Conservation (phyloP, 2,329 filamentous ascomycete species). For the Chaetomium sp. region DNA sequence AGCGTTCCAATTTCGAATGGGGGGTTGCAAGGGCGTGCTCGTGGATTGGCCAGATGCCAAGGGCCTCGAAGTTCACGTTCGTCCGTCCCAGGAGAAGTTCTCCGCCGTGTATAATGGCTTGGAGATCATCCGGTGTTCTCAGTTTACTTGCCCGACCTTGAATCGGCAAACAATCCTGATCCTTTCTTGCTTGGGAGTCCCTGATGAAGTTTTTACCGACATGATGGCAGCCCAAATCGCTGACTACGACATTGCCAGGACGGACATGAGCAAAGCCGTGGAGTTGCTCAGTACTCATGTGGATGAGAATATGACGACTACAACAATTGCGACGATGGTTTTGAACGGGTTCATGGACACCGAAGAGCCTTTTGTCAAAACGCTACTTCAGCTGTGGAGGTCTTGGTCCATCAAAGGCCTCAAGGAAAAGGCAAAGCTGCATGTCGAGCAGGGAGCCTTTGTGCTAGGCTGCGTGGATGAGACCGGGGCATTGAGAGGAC, state of each 20-base stretch:
- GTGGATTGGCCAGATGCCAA: constrained; percentile 64
- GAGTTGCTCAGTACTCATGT: constrained; percentile 66
- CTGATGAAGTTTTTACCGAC: constrained; percentile 55
- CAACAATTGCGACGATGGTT: constrained; percentile 70
- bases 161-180: constrained; percentile 88
- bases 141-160: constrained; percentile 68
- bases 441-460: constrained; percentile 76
- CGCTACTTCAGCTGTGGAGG: constrained; percentile 75
- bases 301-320: constrained; percentile 77
- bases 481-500: constrained; percentile 65
- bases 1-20: constrained; percentile 85
- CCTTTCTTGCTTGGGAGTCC: constrained; percentile 70
- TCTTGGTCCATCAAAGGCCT: constrained; percentile 84
- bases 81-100: constrained; percentile 86
- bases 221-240: constrained; percentile 63
- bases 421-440: constrained; percentile 86
- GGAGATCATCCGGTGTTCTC: constrained; percentile 79
- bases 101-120: constrained; percentile 61
- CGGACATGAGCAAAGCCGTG: constrained; percentile 56
- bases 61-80: constrained; percentile 65
- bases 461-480: constrained; percentile 87
- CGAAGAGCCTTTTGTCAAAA: constrained; percentile 74
- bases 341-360: constrained; percentile 68
- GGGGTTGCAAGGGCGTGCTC: constrained; percentile 86
- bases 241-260: constrained; percentile 65